These are phyloP conservation scores for Arthrinium puccinioides DNA, from an alignment of 2,329 filamentous ascomycete species.

Conservation along the genomic window DNA sequence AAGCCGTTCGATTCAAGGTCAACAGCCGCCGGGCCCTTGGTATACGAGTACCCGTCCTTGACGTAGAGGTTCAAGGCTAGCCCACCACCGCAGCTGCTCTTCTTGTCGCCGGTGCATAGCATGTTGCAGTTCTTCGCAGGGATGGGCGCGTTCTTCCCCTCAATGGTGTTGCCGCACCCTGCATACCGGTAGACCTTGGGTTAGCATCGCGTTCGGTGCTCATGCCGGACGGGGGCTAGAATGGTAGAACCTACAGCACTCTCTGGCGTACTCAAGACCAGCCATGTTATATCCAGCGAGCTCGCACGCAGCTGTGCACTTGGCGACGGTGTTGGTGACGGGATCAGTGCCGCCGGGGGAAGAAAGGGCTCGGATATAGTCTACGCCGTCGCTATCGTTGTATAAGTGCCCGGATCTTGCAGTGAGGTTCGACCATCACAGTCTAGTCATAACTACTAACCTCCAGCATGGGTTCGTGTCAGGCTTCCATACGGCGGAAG, in stretches of 20 bases:
- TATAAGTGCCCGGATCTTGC: too few relatives aligned
- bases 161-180: not conserved
- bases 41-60: not conserved
- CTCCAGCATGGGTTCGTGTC: not conserved
- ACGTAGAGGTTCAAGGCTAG: not conserved
- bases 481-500: not conserved
- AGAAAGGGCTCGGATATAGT: not conserved
- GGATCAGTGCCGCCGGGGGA: not conserved
- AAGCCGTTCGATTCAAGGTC: not conserved
- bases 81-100: not conserved
- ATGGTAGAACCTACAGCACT: constrained; percentile 20
- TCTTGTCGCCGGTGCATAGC: not conserved
- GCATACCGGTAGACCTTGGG: too few relatives aligned
- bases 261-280: constrained; percentile 26
- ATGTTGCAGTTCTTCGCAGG: not conserved
- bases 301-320: constrained; percentile 19
- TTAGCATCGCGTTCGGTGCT: too few relatives aligned
- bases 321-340: constrained; percentile 26
- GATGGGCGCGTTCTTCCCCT: not conserved
- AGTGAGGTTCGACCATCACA: too few relatives aligned
- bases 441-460: too few relatives aligned
- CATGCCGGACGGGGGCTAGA: too few relatives aligned
- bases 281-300: constrained; percentile 28
- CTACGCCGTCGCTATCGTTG: not conserved
- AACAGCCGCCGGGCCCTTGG: not conserved